Conservation (phyloP, 768 basidiomycete genomes). For the Lanmaoa pseudosensibilis region DNA sequence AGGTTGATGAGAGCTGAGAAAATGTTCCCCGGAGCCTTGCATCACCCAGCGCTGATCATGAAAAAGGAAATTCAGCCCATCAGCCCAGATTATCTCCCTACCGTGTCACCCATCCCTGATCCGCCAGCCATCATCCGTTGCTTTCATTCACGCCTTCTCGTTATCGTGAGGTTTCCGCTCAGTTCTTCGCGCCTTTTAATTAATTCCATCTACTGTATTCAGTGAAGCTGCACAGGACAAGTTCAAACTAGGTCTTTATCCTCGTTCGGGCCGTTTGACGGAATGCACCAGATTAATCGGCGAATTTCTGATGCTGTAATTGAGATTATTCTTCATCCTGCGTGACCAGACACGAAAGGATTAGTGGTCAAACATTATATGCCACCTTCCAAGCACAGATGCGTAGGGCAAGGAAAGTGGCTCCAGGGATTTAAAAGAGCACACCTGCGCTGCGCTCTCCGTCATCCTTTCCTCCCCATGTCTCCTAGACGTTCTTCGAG, state of each 20-base stretch:
- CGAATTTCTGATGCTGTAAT: conserved; percentile 14
- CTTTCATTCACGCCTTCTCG: conserved; percentile 33
- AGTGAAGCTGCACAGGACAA: conserved; percentile 12
- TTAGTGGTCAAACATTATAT: not conserved
- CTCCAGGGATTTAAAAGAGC: conserved; percentile 21
- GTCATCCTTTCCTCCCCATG: conserved; percentile 19
- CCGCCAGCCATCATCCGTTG: conserved; percentile 24
- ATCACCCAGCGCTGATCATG: conserved; percentile 28
- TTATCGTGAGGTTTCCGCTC: conserved; percentile 32
- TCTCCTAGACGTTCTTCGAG: conserved; percentile 4
- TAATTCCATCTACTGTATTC: conserved; percentile 24
- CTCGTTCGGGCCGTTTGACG: conserved; percentile 11
- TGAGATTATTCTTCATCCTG: conserved; percentile 6
- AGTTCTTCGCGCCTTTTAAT: conserved; percentile 25
- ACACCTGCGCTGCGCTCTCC: not conserved
- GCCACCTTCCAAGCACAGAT: conserved; percentile 12
- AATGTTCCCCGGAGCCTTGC: conserved; percentile 8
- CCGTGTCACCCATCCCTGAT: conserved; percentile 29
- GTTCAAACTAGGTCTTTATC: conserved; percentile 11
- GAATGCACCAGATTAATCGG: conserved; percentile 18
- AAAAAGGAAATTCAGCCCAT: conserved; percentile 22
- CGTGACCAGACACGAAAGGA: conserved; percentile 11
- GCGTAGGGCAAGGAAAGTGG: conserved; percentile 3
- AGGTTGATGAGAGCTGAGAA: conserved; percentile 7
- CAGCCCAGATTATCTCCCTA: not conserved